Conservation (phyloP, 192 early-diverging fungal species). For the Coemansia sp. region DNA sequence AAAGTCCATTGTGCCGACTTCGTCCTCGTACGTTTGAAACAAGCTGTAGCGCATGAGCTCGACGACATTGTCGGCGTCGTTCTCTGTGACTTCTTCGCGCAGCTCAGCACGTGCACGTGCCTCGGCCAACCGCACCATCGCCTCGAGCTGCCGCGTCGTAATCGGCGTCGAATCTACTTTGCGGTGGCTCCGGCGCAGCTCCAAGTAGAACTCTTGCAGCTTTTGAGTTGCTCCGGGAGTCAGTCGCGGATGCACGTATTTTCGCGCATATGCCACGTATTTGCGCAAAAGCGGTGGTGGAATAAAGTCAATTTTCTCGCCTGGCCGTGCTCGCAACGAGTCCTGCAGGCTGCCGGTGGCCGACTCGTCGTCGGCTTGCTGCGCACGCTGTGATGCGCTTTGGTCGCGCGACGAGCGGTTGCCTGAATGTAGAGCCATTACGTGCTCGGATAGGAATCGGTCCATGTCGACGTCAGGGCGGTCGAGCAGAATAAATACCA, state of each 20-base stretch:
- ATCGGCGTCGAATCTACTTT: slow-evolving; percentile 70
- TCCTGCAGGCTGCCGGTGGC: slow-evolving; percentile 16
- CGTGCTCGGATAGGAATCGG: slow-evolving; percentile 73
- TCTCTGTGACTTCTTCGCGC: slow-evolving; percentile 65
- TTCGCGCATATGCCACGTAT: slow-evolving; percentile 84
- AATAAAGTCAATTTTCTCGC: slow-evolving; percentile 61
- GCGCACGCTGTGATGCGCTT: slow-evolving; percentile 1
- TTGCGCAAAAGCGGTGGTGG: slow-evolving; percentile 69
- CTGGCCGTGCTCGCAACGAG: slow-evolving; percentile 54
- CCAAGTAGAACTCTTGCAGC: slow-evolving; percentile 73
- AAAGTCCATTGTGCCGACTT: slow-evolving; percentile 59
- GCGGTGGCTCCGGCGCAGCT: slow-evolving; percentile 63
- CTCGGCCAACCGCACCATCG: slow-evolving; percentile 72
- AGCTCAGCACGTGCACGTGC: slow-evolving; percentile 76
- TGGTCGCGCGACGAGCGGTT: neutral
- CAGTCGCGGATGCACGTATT: slow-evolving; percentile 70
- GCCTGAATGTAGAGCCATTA: slow-evolving; percentile 70
- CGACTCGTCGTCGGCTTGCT: neutral
- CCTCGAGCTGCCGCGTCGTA: slow-evolving; percentile 81
- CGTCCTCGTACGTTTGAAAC: slow-evolving; percentile 62
- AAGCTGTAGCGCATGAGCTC: slow-evolving; percentile 74
- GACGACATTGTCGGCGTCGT: slow-evolving; percentile 75
- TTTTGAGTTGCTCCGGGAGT: slow-evolving; percentile 58
- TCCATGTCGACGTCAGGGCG: slow-evolving; percentile 79
- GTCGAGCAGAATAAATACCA: slow-evolving; percentile 82